Percentiles rank a stretch among this genome's conserved stretches.
These are phyloP conservation scores for Metarhizium guizhouense DNA, from an alignment of 2,329 filamentous ascomycete species.

Conservation along the genomic window DNA sequence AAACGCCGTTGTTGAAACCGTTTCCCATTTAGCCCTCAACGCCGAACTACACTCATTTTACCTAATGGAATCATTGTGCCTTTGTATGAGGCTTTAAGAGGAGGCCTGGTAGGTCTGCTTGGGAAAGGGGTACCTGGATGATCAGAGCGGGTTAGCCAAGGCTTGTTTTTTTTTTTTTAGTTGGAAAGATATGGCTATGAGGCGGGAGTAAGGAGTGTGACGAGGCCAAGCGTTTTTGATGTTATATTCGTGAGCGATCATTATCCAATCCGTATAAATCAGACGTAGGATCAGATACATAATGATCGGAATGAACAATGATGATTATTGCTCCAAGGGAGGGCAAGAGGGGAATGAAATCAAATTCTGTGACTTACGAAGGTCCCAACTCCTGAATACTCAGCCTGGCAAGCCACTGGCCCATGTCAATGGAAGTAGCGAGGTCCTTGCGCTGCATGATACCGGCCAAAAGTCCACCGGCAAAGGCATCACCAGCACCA, in stretches of 20 bases:
- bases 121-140: conserved; percentile 64
- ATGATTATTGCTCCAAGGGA: neutral
- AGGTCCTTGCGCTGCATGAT: conserved; percentile 77
- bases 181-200: neutral
- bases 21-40: conserved; percentile 32
- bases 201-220: neutral
- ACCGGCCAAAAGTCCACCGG: conserved; percentile 86
- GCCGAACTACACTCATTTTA: conserved; percentile 25
- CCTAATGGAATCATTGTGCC: conserved; percentile 5
- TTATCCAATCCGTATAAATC: neutral
- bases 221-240: neutral
- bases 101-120: conserved; percentile 64
- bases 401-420: conserved; percentile 90
- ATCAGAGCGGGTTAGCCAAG: conserved; percentile 6
- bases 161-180: neutral
- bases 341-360: conserved; percentile 1
- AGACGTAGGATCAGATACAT: neutral
- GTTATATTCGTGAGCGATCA: neutral
- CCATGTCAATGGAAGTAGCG: conserved; percentile 74
- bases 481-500: conserved; percentile 93
- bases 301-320: conserved; percentile 1
- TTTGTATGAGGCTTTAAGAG: conserved; percentile 20
- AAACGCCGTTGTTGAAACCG: conserved; percentile 48
- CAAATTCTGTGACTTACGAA: conserved; percentile 57
- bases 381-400: conserved; percentile 94